Conservation (phyloP, 768 basidiomycete genomes). For the Suillus lakei region DNA sequence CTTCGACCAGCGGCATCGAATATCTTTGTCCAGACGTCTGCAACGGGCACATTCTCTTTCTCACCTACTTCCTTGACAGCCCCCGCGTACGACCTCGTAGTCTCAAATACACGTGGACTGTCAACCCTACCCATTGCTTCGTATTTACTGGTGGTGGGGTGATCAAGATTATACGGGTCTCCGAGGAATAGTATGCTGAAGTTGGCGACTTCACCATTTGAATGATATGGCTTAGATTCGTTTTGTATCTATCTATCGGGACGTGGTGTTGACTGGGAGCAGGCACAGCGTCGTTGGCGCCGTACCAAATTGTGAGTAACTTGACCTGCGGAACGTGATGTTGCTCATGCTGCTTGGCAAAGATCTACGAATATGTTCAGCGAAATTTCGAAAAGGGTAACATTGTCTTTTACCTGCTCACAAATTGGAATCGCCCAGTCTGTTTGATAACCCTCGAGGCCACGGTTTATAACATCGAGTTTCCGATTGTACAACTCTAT, state of each 20-base stretch:
- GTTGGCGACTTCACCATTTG: conserved; percentile 61
- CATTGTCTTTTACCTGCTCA: conserved; percentile 56
- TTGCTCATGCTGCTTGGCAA: conserved; percentile 57
- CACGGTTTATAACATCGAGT: conserved; percentile 87
- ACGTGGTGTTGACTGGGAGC: conserved; percentile 76
- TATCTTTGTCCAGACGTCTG: conserved; percentile 78
- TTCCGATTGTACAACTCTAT: conserved; percentile 79
- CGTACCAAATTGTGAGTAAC: conserved; percentile 88
- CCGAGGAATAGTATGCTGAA: conserved; percentile 69
- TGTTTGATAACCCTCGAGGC: conserved; percentile 84
- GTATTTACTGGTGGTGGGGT: conserved; percentile 86
- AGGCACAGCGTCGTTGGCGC: conserved; percentile 85
- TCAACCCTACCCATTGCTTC: conserved; percentile 44
- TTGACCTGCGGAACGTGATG: conserved; percentile 60
- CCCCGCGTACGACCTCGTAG: conserved; percentile 71
- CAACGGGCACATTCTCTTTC: conserved; percentile 59
- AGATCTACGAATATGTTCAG: conserved; percentile 44
- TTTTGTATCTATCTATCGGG: conserved; percentile 65
- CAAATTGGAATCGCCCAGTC: conserved; percentile 85
- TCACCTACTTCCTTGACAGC: conserved; percentile 66
- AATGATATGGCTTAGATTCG: conserved; percentile 69
- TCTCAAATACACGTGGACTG: conserved; percentile 56
- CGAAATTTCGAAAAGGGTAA: too few species aligned
- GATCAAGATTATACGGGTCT: conserved; percentile 78
- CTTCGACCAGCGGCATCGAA: conserved; percentile 74